phyloP scores from a whole-genome alignment of 176 grass and related monocot species.

The Zoysia japonica region DNA sequence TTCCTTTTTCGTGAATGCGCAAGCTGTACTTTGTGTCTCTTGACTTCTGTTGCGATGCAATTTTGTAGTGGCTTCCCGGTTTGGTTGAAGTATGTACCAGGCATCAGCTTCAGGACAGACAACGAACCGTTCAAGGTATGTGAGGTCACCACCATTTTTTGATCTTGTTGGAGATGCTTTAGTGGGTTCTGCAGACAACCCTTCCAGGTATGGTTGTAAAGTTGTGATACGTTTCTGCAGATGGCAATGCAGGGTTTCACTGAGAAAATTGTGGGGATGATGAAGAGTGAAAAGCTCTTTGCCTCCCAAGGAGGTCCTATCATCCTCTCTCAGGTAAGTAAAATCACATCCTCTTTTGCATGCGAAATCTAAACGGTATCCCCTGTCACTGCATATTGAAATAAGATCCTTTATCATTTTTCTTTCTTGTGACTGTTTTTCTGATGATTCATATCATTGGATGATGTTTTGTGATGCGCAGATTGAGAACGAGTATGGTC shows the following conservation, averaged over 20 bases:
- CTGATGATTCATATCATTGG: slow-evolving; percentile 1
- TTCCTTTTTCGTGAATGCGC: slow-evolving; percentile 9
- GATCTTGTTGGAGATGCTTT: slow-evolving; percentile 16
- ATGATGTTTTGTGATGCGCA: slow-evolving; percentile 40
- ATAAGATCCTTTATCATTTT: slow-evolving; percentile 14
- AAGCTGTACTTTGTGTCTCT: slow-evolving; percentile 25
- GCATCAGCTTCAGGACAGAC: slow-evolving; percentile 99
- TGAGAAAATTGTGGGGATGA: slow-evolving; percentile 87
- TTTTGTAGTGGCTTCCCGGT: slow-evolving; percentile 89
- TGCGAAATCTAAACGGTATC: slow-evolving; percentile 1
- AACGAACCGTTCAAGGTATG: slow-evolving; percentile 95
- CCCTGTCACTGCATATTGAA: neutral
- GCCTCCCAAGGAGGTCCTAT: slow-evolving; percentile 97
- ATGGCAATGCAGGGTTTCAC: slow-evolving; percentile 94
- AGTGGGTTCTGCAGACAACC: too few relatives aligned
- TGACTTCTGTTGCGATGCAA: slow-evolving; percentile 29
- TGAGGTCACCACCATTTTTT: slow-evolving; percentile 31
- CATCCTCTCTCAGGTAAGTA: slow-evolving; percentile 94
- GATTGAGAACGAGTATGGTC: slow-evolving; percentile 99
- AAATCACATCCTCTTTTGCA: slow-evolving; percentile 4
- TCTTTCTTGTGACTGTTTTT: slow-evolving; percentile 2
- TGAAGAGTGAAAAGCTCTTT: slow-evolving; percentile 91
- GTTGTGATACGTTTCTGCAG: slow-evolving; percentile 46
- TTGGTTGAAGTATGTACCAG: slow-evolving; percentile 97
- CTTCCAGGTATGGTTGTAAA: slow-evolving; percentile 3